phyloP scores from a whole-genome alignment of 192 early-diverging fungal species.

The Mortierella alpina region DNA sequence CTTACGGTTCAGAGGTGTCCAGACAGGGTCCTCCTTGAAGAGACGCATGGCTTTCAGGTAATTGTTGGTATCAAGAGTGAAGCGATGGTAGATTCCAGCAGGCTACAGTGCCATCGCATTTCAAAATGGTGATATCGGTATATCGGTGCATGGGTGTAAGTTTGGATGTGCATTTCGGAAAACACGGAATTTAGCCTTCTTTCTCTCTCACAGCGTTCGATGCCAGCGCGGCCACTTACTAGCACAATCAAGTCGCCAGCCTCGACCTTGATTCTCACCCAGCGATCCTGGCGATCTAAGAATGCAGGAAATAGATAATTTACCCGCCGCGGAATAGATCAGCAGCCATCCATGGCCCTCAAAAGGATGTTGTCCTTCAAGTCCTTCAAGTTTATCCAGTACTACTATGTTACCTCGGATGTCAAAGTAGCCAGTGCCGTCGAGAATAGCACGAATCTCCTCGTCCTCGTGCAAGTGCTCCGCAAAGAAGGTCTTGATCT shows the following conservation, averaged over 20 bases:
- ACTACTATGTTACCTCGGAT: conserved; percentile 61
- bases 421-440: conserved; percentile 95
- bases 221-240: conserved; percentile 48
- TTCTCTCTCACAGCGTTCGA: conserved; percentile 3
- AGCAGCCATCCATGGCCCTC: too few species aligned
- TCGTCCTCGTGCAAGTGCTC: conserved; percentile 98
- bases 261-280: conserved; percentile 88
- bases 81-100: conserved; percentile 96
- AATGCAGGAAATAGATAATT: not conserved
- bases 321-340: too few species aligned
- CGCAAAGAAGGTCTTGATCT: conserved; percentile 92
- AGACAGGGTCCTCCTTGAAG: conserved; percentile 86
- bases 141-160: not conserved
- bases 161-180: too few species aligned
- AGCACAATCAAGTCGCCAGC: conserved; percentile 88
- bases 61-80: conserved; percentile 89
- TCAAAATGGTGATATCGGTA: not conserved
- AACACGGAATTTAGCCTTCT: too few species aligned
- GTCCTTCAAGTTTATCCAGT: not conserved
- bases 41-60: conserved; percentile 89
- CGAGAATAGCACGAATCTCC: conserved; percentile 93
- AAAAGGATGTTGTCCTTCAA: too few species aligned
- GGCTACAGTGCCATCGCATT: conserved; percentile 61
- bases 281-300: conserved; percentile 66
- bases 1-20: conserved; percentile 83